phyloP scores from a whole-genome alignment of 257 asterid species.

The Solanum gandarillasii region DNA sequence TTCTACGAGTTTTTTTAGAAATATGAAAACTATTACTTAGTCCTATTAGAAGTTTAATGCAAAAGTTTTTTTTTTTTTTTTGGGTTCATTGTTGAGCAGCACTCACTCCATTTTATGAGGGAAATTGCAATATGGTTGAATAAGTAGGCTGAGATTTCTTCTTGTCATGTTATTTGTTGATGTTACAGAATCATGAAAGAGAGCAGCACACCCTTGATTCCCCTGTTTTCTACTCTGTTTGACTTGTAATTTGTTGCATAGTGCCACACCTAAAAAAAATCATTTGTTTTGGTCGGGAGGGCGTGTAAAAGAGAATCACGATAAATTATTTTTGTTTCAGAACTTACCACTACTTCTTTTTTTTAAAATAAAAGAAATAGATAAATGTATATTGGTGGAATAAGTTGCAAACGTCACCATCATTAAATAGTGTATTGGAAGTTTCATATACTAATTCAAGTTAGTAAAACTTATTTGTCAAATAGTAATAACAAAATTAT shows the following conservation, averaged over 20 bases:
- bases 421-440: background rate
- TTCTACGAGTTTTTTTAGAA: background rate
- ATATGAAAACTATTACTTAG: background rate
- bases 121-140: background rate
- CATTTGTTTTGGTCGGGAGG: background rate
- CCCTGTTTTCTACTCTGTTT: background rate
- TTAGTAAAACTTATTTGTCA: background rate
- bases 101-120: background rate
- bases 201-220: background rate
- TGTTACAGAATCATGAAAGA: background rate
- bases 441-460: background rate
- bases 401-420: background rate
- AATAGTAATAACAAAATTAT: background rate
- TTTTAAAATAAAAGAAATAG: background rate
- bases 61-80: background rate
- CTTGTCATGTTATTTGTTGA: background rate
- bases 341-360: too few species aligned
- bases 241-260: background rate
- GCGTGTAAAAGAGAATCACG: background rate
- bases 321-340: background rate
- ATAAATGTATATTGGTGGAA: background rate
- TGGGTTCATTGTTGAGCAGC: background rate
- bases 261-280: background rate
- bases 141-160: background rate
- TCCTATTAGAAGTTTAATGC: background rate